phyloP scores from a whole-genome alignment of 352 stramenopile genomes.

The Plasmopara muralis region DNA sequence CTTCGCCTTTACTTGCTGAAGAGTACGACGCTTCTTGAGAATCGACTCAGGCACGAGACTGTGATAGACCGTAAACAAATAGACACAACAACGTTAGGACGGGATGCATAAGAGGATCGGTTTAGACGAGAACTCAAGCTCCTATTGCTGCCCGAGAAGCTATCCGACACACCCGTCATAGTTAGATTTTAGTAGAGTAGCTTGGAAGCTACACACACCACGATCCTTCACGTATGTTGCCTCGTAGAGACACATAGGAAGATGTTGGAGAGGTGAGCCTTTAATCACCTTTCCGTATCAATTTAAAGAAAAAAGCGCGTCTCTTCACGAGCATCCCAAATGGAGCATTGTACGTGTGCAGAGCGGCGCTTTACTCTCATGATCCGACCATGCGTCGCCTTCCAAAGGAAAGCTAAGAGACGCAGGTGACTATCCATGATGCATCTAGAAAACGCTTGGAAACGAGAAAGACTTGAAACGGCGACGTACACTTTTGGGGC shows the following conservation, averaged over 20 bases:
- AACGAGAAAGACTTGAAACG: conserved; percentile 6
- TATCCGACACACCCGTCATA: conserved; percentile 76
- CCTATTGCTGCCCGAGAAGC: neutral
- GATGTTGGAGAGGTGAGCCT: conserved; percentile 34
- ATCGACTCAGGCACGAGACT: conserved; percentile 87
- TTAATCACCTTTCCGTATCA: conserved; percentile 43
- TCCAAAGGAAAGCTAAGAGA: conserved; percentile 6
- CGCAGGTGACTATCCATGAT: conserved; percentile 55
- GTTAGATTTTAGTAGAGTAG: conserved; percentile 85
- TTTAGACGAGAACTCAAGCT: conserved; percentile 3
- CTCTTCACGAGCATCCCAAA: neutral
- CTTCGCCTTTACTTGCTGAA: conserved; percentile 86
- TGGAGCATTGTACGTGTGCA: neutral
- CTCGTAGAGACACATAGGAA: conserved; percentile 54
- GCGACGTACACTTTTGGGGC: conserved; percentile 77
- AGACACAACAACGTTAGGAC: conserved; percentile 53
- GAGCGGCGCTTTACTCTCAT: conserved; percentile 72
- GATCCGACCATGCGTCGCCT: conserved; percentile 53
- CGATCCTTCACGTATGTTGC: conserved; percentile 74
- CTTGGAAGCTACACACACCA: conserved; percentile 65
- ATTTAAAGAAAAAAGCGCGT: conserved; percentile 79
- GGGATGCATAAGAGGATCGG: conserved; percentile 47
- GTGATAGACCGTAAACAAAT: conserved; percentile 6
- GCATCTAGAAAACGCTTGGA: conserved; percentile 2
- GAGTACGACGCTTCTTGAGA: conserved; percentile 88